Conservation (phyloP, 1,284 basidiomycete species). For the Earliella scabrosa region DNA sequence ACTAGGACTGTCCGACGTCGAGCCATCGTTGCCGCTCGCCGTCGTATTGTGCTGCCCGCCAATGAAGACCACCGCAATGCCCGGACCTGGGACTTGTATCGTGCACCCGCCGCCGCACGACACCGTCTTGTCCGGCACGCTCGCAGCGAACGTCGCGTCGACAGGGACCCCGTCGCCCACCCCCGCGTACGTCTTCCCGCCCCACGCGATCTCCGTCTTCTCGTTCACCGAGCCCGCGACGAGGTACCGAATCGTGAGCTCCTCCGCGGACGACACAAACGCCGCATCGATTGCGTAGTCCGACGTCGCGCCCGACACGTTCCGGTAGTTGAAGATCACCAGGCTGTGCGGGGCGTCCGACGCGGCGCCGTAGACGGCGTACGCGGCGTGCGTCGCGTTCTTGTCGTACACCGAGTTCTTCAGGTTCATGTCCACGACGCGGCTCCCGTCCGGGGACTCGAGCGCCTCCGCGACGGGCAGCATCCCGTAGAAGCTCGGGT, state of each 20-base stretch:
- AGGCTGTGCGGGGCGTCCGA: slow-evolving; percentile 45
- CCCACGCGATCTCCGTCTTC: slow-evolving; percentile 63
- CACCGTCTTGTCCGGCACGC: slow-evolving; percentile 25
- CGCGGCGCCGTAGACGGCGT: slow-evolving; percentile 58
- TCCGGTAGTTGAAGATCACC: slow-evolving; percentile 66
- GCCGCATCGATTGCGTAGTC: slow-evolving; percentile 41
- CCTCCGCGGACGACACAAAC: slow-evolving; percentile 20
- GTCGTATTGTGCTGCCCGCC: slow-evolving; percentile 7
- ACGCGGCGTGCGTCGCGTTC: slow-evolving; percentile 49
- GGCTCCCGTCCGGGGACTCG: slow-evolving; percentile 43
- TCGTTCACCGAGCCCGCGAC: slow-evolving; percentile 50
- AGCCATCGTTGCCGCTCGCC: slow-evolving; percentile 1
- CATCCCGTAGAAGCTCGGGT: slow-evolving; percentile 60
- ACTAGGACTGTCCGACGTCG: no score
- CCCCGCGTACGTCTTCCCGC: slow-evolving; percentile 47
- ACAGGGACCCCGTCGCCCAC: slow-evolving; percentile 41
- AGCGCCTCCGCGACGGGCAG: slow-evolving; percentile 62
- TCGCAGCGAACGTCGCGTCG: slow-evolving; percentile 24
- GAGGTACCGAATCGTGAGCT: slow-evolving; percentile 48
- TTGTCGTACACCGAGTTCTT: slow-evolving; percentile 43
- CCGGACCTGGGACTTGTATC: slow-evolving; percentile 48
- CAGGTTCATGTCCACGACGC: slow-evolving; percentile 57
- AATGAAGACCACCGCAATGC: slow-evolving; percentile 47
- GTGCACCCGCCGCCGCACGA: slow-evolving; percentile 44
- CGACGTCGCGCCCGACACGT: slow-evolving; percentile 36